Evolutionary conservation across 140 eudicot genomes (phyloP), one percentile per base, ranked within the genome.

Genomic region (Stevia rebaudiana): DNA sequence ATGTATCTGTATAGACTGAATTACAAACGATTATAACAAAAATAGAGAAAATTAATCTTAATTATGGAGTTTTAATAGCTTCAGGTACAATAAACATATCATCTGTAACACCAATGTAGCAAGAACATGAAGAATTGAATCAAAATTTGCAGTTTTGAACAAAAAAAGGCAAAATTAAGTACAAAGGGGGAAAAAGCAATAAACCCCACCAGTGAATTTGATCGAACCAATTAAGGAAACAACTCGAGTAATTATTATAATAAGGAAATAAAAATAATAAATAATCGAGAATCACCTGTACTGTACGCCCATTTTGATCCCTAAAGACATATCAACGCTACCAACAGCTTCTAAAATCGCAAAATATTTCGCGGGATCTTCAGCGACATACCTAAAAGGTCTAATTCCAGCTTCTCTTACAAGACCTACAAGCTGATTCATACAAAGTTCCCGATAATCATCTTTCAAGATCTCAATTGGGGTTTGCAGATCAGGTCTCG

Each of bases 231-330:
- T 42, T 42, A 11, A 11, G 11, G 3, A 40, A 40, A 40, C n/a
- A 48, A 18, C 12, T 10, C 2, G 4, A 1, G 4, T 17, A 10
- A 43, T 12, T 12, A 62, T 28, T 1, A 42, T 13, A n/a, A 40
- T 37, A 8, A 37, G 2, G 10, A 5, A 10, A 18, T 8, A 18
- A 1, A 48, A 53, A 0, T 5, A 25, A 58, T 2, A 22, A 35
- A 7, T 0, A 15, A 10, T 11, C 31, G 15, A 23, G 18, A 69
- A 11, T 50, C 39, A 91, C 98, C 96, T 91, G 78, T 87, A 91
- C 42, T 91, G 98, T 0, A 91, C 98, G 11, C 96, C 96, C 84
- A 88, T 67, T 71, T 91, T 91, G 67, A 91, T 85, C 69, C 96
- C 98, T 60, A 91, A 77, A 11, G 98, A 91, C 80, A 91, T 83